A percentile compares a stretch with the other conserved stretches of the same genome.
Evolutionary conservation across 495 filamentous ascomycete genomes (phyloP).

Genomic region (Penicillium dipodomyicola): DNA sequence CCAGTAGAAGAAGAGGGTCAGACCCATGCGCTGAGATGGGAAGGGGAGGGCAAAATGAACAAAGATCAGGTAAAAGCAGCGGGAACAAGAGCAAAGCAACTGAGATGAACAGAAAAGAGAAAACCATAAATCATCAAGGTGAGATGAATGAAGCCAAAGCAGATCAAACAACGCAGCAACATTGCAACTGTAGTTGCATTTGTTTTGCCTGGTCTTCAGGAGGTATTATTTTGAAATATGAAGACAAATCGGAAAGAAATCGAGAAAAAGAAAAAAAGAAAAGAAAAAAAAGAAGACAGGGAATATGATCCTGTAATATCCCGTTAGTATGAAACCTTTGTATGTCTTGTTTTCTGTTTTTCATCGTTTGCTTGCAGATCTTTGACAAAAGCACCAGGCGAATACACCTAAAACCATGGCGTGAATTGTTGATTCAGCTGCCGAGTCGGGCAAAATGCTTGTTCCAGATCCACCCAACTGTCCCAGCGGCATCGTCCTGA

Average conservation of each 20-base stretch:
- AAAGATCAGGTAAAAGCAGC: neutral
- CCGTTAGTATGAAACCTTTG: neutral
- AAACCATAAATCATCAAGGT: slow-evolving; percentile 1
- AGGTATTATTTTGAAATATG: slow-evolving; percentile 8
- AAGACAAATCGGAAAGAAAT: slow-evolving; percentile 6
- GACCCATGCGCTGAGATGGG: slow-evolving; percentile 8
- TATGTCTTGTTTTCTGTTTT: neutral
- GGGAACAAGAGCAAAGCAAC: neutral
- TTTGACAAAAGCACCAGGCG: neutral
- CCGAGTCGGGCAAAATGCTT: slow-evolving; percentile 66
- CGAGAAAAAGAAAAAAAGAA: neutral
- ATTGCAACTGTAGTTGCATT: neutral
- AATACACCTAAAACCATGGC: neutral
- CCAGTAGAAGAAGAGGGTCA: slow-evolving; percentile 9
- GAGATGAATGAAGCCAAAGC: neutral
- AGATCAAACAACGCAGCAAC: neutral
- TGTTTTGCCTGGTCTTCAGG: neutral
- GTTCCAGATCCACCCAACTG: slow-evolving; percentile 98
- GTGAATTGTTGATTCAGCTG: neutral
- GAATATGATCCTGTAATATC: slow-evolving; percentile 5
- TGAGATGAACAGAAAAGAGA: neutral
- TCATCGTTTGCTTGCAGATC: neutral
- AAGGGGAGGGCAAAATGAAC: neutral
- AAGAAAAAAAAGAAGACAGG: too few species aligned
- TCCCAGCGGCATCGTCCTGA: slow-evolving; percentile 76